Evolutionary conservation across 495 filamentous ascomycete species (phyloP).

Genomic region (Pseudevernia furfuracea): DNA sequence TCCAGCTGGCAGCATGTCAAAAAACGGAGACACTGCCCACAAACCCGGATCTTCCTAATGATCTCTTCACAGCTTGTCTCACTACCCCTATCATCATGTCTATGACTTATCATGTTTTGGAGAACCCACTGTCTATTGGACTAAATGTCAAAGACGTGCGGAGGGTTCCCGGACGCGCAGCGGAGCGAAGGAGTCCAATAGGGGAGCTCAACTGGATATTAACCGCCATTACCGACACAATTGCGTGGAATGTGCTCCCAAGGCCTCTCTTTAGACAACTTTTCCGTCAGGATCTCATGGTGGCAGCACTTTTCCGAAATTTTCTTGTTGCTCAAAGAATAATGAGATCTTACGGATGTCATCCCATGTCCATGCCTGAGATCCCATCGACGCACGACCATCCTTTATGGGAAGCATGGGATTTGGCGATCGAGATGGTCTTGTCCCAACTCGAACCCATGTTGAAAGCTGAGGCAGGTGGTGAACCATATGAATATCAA

Average conservation of each 20-base stretch:
- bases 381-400: slow-evolving; percentile 89
- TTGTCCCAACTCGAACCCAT: slow-evolving; percentile 78
- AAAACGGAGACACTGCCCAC: slow-evolving; percentile 88
- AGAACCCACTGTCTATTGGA: slow-evolving; percentile 74
- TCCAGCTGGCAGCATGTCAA: slow-evolving; percentile 87
- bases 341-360: slow-evolving; percentile 91
- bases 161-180: slow-evolving; percentile 69
- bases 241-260: slow-evolving; percentile 92
- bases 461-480: slow-evolving; percentile 67
- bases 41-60: slow-evolving; percentile 89
- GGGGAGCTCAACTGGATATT: slow-evolving; percentile 99
- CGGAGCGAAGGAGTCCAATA: slow-evolving; percentile 89
- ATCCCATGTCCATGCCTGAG: slow-evolving; percentile 79
- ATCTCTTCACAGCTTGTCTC: slow-evolving; percentile 92
- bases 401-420: slow-evolving; percentile 95
- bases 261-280: slow-evolving; percentile 89
- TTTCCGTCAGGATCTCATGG: slow-evolving; percentile 98
- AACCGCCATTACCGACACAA: slow-evolving; percentile 97
- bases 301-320: slow-evolving; percentile 91
- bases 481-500: slow-evolving; percentile 77
- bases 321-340: slow-evolving; percentile 91
- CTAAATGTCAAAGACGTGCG: slow-evolving; percentile 73
- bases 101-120: slow-evolving; percentile 84
- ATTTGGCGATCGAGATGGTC: slow-evolving; percentile 92
- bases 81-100: slow-evolving; percentile 97